Conservation (phyloP, 257 asterid species). For the Nicotiana knightiana region DNA sequence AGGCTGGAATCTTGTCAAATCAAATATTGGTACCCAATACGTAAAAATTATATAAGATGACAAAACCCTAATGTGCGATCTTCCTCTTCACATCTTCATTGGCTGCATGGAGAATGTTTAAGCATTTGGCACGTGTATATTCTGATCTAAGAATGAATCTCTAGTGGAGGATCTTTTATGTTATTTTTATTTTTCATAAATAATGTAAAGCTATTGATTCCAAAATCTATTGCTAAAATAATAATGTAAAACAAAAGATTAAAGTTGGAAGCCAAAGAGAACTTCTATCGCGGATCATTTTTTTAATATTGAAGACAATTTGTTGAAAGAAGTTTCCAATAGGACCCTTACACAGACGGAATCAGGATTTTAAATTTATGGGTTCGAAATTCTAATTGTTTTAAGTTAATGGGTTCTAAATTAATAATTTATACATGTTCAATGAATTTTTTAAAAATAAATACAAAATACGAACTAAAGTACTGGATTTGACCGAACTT, state of each 20-base stretch:
- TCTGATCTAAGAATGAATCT: constrained; percentile 7
- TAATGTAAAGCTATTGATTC: constrained; percentile 12
- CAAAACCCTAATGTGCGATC: not conserved
- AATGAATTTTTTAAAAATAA: too few relatives aligned
- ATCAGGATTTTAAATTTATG: too few relatives aligned
- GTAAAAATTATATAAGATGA: constrained; percentile 14
- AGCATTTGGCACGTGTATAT: constrained; percentile 38
- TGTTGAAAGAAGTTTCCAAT: not conserved
- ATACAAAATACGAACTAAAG: too few relatives aligned
- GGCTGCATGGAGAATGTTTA: constrained; percentile 22
- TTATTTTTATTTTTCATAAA: not conserved
- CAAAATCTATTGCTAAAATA: constrained; percentile 10
- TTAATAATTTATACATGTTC: too few relatives aligned
- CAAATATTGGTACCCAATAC: constrained; percentile 25
- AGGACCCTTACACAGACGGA: not conserved
- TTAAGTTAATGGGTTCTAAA: too few relatives aligned
- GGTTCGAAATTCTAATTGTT: too few relatives aligned
- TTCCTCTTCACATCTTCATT: constrained; percentile 30
- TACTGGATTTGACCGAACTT: fast-evolving
- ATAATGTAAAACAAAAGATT: constrained; percentile 1
- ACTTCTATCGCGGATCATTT: constrained; percentile 18
- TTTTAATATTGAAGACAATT: not conserved
- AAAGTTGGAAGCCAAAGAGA: constrained; percentile 22
- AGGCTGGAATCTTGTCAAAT: constrained; percentile 72
- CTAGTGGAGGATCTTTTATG: constrained; percentile 26